These are phyloP conservation scores for Russula emetica DNA, from an alignment of 768 basidiomycete genomes.

Conservation along the genomic window DNA sequence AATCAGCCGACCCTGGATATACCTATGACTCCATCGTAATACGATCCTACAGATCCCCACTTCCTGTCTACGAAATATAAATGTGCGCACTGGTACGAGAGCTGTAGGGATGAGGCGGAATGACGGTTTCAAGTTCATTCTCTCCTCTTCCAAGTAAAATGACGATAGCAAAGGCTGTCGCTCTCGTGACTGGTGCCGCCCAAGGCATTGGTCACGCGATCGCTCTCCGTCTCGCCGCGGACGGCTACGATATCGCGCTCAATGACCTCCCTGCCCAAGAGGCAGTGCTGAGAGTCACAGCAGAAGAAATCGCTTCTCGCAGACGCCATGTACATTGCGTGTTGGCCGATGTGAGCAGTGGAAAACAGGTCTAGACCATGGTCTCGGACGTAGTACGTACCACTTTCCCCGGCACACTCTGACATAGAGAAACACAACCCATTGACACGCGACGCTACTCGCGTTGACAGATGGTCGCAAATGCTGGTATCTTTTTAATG, in stretches of 20 bases:
- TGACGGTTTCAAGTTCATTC: no score
- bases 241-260: constrained; percentile 35
- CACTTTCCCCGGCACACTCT: neutral
- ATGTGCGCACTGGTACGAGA: no score
- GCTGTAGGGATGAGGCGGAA: no score
- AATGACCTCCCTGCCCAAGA: constrained; percentile 34
- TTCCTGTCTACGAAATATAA: no score
- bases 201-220: constrained; percentile 33
- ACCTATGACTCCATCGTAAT: no score
- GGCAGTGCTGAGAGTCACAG: constrained; percentile 31
- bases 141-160: neutral
- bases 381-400: constrained; percentile 27
- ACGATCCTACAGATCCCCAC: no score
- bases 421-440: neutral
- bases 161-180: neutral
- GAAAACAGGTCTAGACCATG: constrained; percentile 31
- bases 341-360: constrained; percentile 20
- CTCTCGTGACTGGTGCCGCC: constrained; percentile 19
- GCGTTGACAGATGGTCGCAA: constrained; percentile 30
- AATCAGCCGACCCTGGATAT: no score
- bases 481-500: constrained; percentile 28
- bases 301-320: constrained; percentile 25
- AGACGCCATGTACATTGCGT: constrained; percentile 28
- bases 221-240: constrained; percentile 35
- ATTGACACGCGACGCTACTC: neutral